Evolutionary conservation across 768 basidiomycete genomes (phyloP), one percentile per base, ranked within the genome.

Genomic region (Tylopilus rubrobrunneus): DNA sequence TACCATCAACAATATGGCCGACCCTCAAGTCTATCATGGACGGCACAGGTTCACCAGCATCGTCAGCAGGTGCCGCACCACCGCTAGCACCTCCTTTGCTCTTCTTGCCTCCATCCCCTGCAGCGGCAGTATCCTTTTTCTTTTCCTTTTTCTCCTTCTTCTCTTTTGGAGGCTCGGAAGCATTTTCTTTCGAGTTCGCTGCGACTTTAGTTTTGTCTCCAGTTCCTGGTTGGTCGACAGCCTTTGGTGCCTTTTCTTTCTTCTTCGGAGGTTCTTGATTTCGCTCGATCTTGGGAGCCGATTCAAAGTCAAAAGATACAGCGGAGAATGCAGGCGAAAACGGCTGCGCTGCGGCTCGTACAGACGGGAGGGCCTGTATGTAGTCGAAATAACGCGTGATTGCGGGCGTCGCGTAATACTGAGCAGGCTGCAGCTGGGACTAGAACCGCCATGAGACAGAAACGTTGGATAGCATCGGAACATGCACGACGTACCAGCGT

Each of bases 11-110:
- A 58, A 98, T 96, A 60, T 84, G 86, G 4, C 97, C 96, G 4
- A 99, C 92, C 44, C 96, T 82, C 56, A 99, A 78, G 63, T 99
- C 97, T 63, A 99, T 89, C 95, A 98, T 98, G 42, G 92, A 93
- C 14, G 97, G 97, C 17, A 86, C 76, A 33, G 95, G 93, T 58
- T 87, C 86, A n/a, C 86, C 83, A 3, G 79, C 78, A 59, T 92
- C 93, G 53, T 80, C 83, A 33, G 71, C 68, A 55, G 67, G 66
- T 3, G 73, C 74, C 23, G 69, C 58, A 54, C 68, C 59, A 33
- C 48, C 56, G 23, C 49, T 56, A 23, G 64, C 59, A 25, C 71
- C 71, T 29, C 63, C 71, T 43, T 78, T 77, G 78, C 67, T 65
- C 70, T 75, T 69, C 71, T 73, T 64, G 48, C 64, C 57, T 63